Conservation (phyloP, 768 basidiomycete genomes). For the Trametes cinnabarina region DNA sequence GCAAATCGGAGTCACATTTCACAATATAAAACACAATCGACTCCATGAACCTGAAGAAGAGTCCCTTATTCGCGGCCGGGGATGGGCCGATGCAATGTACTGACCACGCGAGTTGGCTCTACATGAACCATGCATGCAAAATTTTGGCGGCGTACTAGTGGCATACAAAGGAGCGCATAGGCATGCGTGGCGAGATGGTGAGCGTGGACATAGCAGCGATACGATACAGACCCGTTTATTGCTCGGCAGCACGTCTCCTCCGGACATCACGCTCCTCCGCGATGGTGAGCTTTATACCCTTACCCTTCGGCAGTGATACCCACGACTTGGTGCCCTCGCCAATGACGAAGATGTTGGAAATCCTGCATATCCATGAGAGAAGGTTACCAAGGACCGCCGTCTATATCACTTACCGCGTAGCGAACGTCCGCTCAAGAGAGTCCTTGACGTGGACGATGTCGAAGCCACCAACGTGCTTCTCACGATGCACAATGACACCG, state of each 20-base stretch:
- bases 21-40: too few species aligned
- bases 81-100: neutral
- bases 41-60: too few species aligned
- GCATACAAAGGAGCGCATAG: constrained; percentile 34
- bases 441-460: constrained; percentile 99
- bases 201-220: constrained; percentile 19
- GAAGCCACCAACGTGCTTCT: constrained; percentile 97
- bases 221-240: constrained; percentile 41
- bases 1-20: too few species aligned
- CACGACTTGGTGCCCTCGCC: constrained; percentile 95
- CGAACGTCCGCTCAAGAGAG: constrained; percentile 91
- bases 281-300: constrained; percentile 97
- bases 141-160: constrained; percentile 26
- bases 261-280: constrained; percentile 93
- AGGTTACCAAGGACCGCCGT: neutral
- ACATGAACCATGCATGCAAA: constrained; percentile 25
- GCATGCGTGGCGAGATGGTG: constrained; percentile 22
- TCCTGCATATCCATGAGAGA: constrained; percentile 44
- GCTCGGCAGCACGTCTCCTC: constrained; percentile 76
- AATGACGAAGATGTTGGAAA: constrained; percentile 97
- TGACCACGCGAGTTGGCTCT: neutral
- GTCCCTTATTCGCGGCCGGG: too few species aligned
- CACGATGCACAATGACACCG: constrained; percentile 93
- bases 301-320: constrained; percentile 96
- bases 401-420: constrained; percentile 74